Evolutionary conservation across 2,329 filamentous ascomycete species (phyloP), one percentile per base, ranked within the genome.

Genomic region (Ceratocystis destructans): DNA sequence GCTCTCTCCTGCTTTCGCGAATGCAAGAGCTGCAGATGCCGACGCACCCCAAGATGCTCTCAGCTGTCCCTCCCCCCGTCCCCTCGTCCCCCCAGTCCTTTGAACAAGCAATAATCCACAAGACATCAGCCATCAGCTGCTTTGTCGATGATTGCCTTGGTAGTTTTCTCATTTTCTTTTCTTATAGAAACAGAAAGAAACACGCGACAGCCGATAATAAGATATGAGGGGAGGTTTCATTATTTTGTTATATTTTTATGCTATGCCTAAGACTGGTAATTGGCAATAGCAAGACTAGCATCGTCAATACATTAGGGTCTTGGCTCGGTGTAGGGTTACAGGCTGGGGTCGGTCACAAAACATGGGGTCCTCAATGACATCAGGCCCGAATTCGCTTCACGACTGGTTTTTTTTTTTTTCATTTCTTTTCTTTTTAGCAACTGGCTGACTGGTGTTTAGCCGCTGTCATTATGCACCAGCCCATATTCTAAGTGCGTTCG

Each of bases 1-100:
- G 33, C 48, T 53, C 55, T 53, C 55, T 62, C 62, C 45, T 65
- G 57, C 46, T 55, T 67, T 67, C 61, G 61, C 65, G 45, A 67
- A 64, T 63, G 61, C 61, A 67, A 46, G 61, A 57, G 33, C 44
- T 59, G 55, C 55, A 59, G 28, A 15, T 20, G 12, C 15, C 15
- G 55, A 37, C 28, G 28, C n/a, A 59, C 55, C 33, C 55, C n/a
- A 28, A 59, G 17, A 33, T 17, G 5, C 12, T n/a, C 53, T 33
- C 53, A 57, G 53, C 53, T 17, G 12, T 12, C 17, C 53, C 8
- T 4, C n/a, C 20, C 48, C 25, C 15, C 44, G 12, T 48, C 45
- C 6, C 17, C 48, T 1, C 25, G 22, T 48, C 45, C 6, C 17
- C 48, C 4, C 25, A 37, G 53, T 33, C 25, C 22, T 41, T 15